These are phyloP conservation scores for Calonectria pseudoturangicola DNA, from an alignment of 2,329 filamentous ascomycete species.

Conservation along the genomic window DNA sequence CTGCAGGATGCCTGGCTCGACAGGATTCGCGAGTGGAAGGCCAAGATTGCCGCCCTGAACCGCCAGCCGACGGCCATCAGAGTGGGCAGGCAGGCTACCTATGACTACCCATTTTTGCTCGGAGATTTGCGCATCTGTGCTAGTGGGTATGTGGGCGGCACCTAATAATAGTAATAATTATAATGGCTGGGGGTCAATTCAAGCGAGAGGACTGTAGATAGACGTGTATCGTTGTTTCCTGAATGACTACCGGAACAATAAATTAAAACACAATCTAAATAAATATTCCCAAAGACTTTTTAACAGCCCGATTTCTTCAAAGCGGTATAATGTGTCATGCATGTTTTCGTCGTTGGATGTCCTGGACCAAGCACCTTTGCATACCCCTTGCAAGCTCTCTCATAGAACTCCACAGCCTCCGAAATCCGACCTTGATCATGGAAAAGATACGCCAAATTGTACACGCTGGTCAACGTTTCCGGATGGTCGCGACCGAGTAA, in stretches of 20 bases:
- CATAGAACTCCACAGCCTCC: not conserved
- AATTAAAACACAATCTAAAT: not conserved
- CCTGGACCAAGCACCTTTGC: not conserved
- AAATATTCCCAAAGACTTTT: not conserved
- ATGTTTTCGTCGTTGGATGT: not conserved
- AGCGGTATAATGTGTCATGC: not conserved
- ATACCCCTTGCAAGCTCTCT: not conserved
- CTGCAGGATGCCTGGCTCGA: constrained; percentile 29
- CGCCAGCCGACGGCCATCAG: constrained; percentile 3
- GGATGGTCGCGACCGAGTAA: not conserved
- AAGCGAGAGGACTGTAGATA: no score
- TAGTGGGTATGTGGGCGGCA: constrained; percentile 32
- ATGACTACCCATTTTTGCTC: constrained; percentile 35
- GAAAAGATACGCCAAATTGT: not conserved
- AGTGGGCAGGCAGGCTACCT: constrained; percentile 30
- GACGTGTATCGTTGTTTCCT: no score
- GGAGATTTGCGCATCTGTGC: constrained; percentile 35
- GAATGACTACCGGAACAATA: no score
- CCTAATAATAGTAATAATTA: not conserved
- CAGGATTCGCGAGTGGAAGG: constrained; percentile 25
- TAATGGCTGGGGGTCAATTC: no score
- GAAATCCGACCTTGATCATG: not conserved
- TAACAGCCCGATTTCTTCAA: not conserved
- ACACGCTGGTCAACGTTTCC: not conserved
- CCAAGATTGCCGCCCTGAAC: constrained; percentile 28